phyloP scores from a whole-genome alignment of 2,329 filamentous ascomycete species.

The Xylaria sp. region DNA sequence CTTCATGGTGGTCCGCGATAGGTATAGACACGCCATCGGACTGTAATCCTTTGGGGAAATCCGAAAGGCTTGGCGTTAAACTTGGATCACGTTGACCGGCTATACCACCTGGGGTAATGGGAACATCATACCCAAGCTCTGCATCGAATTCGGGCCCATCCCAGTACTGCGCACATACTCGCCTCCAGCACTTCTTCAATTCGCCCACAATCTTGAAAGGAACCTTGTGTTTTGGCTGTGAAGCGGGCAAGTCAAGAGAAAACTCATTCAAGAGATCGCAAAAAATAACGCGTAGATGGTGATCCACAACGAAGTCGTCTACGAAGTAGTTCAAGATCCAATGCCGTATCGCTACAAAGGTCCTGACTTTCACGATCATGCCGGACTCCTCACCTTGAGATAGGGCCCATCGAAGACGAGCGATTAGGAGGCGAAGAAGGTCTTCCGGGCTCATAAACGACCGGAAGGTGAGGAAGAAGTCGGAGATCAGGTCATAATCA shows the following conservation, averaged over 20 bases:
- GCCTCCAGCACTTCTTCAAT: conserved; percentile 94
- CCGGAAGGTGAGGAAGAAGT: conserved; percentile 95
- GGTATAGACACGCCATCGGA: conserved; percentile 38
- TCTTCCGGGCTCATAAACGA: conserved; percentile 74
- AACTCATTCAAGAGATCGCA: conserved; percentile 73
- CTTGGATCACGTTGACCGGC: conserved; percentile 54
- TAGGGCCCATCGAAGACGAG: conserved; percentile 82
- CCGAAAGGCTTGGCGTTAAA: conserved; percentile 52
- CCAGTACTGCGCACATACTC: conserved; percentile 87
- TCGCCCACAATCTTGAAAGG: conserved; percentile 84
- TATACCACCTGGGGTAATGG: conserved; percentile 72
- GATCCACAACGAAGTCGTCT: conserved; percentile 82
- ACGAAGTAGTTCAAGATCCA: conserved; percentile 98
- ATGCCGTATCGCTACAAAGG: conserved; percentile 90
- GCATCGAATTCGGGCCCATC: conserved; percentile 63
- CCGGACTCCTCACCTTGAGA: conserved; percentile 75
- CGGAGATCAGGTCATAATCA: conserved; percentile 93
- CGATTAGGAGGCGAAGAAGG: conserved; percentile 76
- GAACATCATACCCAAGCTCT: conserved; percentile 55
- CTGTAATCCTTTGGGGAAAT: conserved; percentile 41
- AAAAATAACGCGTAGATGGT: conserved; percentile 68
- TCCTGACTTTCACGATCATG: conserved; percentile 89
- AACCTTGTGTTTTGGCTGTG: conserved; percentile 43
- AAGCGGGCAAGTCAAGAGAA: conserved; percentile 48
- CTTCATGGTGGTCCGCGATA: conserved; percentile 25